These are phyloP conservation scores for Fusarium gaditjirri DNA, from an alignment of 2,329 filamentous ascomycete genomes.

Conservation along the genomic window DNA sequence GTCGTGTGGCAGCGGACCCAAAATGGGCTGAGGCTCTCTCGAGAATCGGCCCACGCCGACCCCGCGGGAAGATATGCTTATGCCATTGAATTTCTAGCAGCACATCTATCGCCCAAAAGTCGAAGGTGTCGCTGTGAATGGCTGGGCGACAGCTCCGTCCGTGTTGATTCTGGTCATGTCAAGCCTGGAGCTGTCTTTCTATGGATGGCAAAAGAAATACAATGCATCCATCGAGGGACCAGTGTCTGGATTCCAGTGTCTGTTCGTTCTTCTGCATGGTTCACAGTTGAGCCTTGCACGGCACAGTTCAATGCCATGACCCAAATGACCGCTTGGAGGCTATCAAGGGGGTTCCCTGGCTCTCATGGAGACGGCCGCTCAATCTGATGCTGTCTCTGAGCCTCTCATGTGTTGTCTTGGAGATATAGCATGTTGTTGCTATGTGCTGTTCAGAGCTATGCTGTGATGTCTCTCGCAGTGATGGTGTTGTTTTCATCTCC, in stretches of 20 bases:
- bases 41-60: slow-evolving; percentile 51
- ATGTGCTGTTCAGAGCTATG: slow-evolving; percentile 22
- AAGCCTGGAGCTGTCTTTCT: slow-evolving; percentile 26
- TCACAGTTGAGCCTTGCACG: slow-evolving; percentile 9
- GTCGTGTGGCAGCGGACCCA: slow-evolving; percentile 49
- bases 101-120: slow-evolving; percentile 3
- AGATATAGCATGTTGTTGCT: slow-evolving; percentile 21
- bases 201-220: slow-evolving; percentile 21
- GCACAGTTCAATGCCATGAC: slow-evolving; percentile 3
- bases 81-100: slow-evolving; percentile 33
- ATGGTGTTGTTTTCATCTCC: slow-evolving; percentile 27
- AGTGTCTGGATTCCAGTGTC: neutral
- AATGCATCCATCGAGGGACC: neutral
- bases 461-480: slow-evolving; percentile 23
- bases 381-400: slow-evolving; percentile 24
- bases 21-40: slow-evolving; percentile 51
- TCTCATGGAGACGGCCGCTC: slow-evolving; percentile 15
- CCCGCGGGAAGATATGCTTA: slow-evolving; percentile 47
- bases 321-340: slow-evolving; percentile 9
- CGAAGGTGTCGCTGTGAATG: neutral
- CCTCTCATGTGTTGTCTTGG: slow-evolving; percentile 32
- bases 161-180: slow-evolving; percentile 21
- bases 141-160: slow-evolving; percentile 12
- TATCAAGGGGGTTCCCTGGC: slow-evolving; percentile 25
- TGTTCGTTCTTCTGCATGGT: slow-evolving; percentile 12